Percentiles rank a stretch among this genome's conserved stretches.
Evolutionary conservation across 2,329 filamentous ascomycete genomes (phyloP).

Genomic region (Neonectria hederae): DNA sequence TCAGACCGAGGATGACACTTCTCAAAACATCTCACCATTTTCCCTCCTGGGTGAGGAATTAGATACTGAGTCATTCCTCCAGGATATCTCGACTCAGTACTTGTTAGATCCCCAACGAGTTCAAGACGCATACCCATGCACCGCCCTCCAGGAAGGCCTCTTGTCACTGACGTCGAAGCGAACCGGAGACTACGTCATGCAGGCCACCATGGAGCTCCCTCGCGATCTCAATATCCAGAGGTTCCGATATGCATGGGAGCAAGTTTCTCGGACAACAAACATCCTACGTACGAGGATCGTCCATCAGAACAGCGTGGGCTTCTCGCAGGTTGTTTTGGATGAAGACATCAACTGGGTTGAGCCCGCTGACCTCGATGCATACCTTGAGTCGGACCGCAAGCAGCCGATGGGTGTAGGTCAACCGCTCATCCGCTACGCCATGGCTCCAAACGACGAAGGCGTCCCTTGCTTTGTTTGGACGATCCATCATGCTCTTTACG

Average conservation of each 20-base stretch:
- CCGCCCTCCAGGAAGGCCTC: slow-evolving; percentile 49
- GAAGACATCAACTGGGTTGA: slow-evolving; percentile 45
- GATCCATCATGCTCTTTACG: slow-evolving; percentile 41
- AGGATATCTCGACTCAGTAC: slow-evolving; percentile 1
- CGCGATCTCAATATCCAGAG: neutral
- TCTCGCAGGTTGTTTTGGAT: slow-evolving; percentile 56
- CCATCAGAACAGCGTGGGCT: slow-evolving; percentile 50
- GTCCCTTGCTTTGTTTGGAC: slow-evolving; percentile 35
- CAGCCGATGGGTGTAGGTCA: slow-evolving; percentile 51
- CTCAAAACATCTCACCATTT: slow-evolving; percentile 51
- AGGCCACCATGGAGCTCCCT: slow-evolving; percentile 24
- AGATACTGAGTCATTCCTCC: neutral
- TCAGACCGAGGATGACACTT: no score
- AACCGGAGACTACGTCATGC: slow-evolving; percentile 33
- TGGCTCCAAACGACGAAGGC: slow-evolving; percentile 39
- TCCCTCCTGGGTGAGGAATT: slow-evolving; percentile 23
- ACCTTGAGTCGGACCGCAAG: slow-evolving; percentile 49
- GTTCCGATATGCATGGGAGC: slow-evolving; percentile 29
- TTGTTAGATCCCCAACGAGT: slow-evolving; percentile 6
- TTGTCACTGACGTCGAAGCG: slow-evolving; percentile 42
- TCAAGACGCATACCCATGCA: slow-evolving; percentile 50
- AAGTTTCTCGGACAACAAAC: neutral
- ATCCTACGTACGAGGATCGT: slow-evolving; percentile 59
- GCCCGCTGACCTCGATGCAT: slow-evolving; percentile 43
- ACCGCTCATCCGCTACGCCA: slow-evolving; percentile 52